A percentile compares a stretch with the other conserved stretches of the same genome.
Conservation (phyloP, 2,329 filamentous ascomycete species). For the Cadophora sp. region DNA sequence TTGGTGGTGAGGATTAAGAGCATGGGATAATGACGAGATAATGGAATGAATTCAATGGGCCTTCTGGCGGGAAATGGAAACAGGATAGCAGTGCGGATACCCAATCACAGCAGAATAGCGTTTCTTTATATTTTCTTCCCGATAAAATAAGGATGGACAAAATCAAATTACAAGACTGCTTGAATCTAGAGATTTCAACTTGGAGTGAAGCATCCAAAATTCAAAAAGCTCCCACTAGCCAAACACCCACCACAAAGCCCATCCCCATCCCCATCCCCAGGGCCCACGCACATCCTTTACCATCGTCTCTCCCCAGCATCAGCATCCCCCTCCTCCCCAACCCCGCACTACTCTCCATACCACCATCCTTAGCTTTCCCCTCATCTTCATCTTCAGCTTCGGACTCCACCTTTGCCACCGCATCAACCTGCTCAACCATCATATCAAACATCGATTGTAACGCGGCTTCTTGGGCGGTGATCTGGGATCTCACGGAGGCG, state of each 20-base stretch:
- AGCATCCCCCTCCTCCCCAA: no score
- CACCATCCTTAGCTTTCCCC: not conserved
- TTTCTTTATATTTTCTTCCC: not conserved
- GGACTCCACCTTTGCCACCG: not conserved
- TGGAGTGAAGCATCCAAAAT: no score
- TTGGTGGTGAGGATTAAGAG: conserved; percentile 4
- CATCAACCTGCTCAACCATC: not conserved
- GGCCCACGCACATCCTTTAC: not conserved
- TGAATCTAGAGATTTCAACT: no score
- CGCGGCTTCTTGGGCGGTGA: conserved; percentile 8
- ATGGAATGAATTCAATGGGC: no score
- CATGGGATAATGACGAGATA: no score
- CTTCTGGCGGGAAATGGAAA: not conserved
- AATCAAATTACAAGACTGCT: not conserved
- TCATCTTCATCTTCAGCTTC: not conserved
- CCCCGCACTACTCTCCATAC: no score
- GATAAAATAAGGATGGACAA: not conserved
- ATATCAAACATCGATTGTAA: conserved; percentile 15
- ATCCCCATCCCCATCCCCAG: not conserved
- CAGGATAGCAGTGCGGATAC: not conserved
- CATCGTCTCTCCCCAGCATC: not conserved
- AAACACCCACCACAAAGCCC: not conserved
- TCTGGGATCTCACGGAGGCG: not conserved
- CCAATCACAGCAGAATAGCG: not conserved
- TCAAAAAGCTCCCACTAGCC: not conserved